Evolutionary conservation across 805 yeast species (phyloP).

Genomic region (Candida ponderosae): DNA sequence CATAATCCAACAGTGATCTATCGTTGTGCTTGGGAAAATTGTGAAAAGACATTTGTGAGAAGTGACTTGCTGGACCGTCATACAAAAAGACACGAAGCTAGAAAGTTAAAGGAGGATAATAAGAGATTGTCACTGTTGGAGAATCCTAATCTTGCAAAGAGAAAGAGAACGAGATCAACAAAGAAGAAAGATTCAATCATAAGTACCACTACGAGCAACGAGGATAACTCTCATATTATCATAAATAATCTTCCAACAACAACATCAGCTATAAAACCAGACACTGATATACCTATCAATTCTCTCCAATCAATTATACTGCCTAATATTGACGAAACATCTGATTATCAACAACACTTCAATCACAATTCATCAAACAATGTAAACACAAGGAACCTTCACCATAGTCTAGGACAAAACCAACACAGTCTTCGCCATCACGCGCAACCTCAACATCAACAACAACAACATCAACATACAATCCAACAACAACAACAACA

Average conservation of each 20-base stretch:
- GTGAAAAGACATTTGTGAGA: conserved; percentile 57
- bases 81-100: conserved; percentile 32
- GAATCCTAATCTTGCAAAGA: conserved; percentile 5
- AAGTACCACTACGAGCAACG: conserved; percentile 1
- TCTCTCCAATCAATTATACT: conserved; percentile 19
- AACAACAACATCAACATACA: not conserved
- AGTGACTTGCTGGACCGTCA: conserved; percentile 46
- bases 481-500: conserved; percentile 1
- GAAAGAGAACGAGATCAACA: conserved; percentile 7
- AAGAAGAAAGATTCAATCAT: not conserved
- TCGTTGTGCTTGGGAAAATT: conserved; percentile 39
- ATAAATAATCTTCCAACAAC: not conserved
- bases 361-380: too few relatives aligned
- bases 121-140: conserved; percentile 8
- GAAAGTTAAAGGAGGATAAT: conserved; percentile 19
- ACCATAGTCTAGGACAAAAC: too few relatives aligned
- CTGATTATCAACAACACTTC: conserved; percentile 11
- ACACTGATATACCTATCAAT: conserved; percentile 10
- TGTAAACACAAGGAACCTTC: too few relatives aligned
- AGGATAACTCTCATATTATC: not conserved
- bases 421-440: too few relatives aligned
- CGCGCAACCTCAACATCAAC: conserved; percentile 2
- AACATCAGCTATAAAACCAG: too few relatives aligned
- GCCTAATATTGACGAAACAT: conserved; percentile 18
- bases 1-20: conserved; percentile 50